Evolutionary conservation across 371 early-diverging fungal species (phyloP), one percentile per base, ranked within the genome.

Genomic region (Rhizopus arrhizus): DNA sequence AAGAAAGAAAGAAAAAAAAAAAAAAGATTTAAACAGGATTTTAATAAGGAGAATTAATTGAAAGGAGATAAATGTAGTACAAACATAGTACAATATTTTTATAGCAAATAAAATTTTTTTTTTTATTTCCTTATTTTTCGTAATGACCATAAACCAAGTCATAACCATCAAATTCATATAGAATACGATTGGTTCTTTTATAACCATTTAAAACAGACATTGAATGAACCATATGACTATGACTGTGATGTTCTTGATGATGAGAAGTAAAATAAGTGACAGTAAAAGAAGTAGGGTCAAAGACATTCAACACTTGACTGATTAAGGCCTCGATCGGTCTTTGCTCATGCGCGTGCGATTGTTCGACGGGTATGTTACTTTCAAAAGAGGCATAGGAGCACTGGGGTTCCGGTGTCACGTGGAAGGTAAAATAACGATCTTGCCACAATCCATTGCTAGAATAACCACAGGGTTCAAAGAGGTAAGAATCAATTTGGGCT

Each of bases 351-450:
- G 36, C 38, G 51, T 72, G 71, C 9, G 79, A 67, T 8, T 66
- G 53, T 32, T 66, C 58, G 33, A 89, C 82, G 12, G 94, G 90
- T 53, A 95, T 84, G 66, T 92, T 94, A 50, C 94, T 92, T 77
- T 97, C 97, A 70, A 97, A 95, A 42, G 93, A 92, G 38, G 97
- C 97, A 68, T 96, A 97, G n/a, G 96, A 95, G 86, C 95, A 97
- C 62, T 84, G 78, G 22, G 84, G 88, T 75, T 97, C 97, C n/a
- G 97, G 97, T n/a, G 97, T 97, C n/a, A 97, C 96, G 66, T 97
- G 97, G 72, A 95, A 89, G n/a, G 92, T 95, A 70, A 85, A 96
- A 75, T 96, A 97, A 61, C 90, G 84, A 41, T 84, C 88, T 11
- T 80, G 74, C 60, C 82, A 84, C n/a, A 96, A 72, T 4, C 91